Base-by-base conservation (phyloP, 257 asterid species). In the Catharanthus roseus region DNA sequence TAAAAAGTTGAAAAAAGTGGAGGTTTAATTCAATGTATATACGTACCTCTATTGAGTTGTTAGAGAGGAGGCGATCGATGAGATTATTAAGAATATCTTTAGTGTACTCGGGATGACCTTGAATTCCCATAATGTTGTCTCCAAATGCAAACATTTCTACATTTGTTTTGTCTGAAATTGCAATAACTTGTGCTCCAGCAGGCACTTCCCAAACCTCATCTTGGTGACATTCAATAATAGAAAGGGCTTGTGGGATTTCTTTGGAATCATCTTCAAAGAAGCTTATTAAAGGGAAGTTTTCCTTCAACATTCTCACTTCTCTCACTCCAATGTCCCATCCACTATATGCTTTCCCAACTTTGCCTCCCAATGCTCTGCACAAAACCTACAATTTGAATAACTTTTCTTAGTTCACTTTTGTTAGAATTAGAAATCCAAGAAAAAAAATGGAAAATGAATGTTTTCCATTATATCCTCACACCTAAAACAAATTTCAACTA, bases 291-390 rank as follows among this genome's bases (percentile, higher is more conserved):
- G 80, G 70, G 76, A 74, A 75, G 85, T 73, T 34, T 84, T 84
- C n/a, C 61, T 82, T 72, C 2, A 81, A 68, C 19, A 88, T 65
- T 23, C 58, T 78, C 72, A 88, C 80, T 65, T 84, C 73, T 62
- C 91, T 85, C 41, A 90, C 80, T 70, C 97, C 96, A 81, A 88
- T 69, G 19, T 90, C 97, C 96, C 97, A 90, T 12, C 97, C 97
- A 57, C 71, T 84, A 10, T 21, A 57, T 2, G 95, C 78, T 50
- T 79, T 82, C 31, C 76, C 87, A 73, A 90, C 87, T 79, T 77
- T 85, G 10, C 97, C 97, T 36, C 96, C 97, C 78, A 88, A 73
- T 67, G 93, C 93, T 75, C 89, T 79, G 41, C 93, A 49, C 55
- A 49, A 18, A 49, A 49, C 55, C 55, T 49, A 18, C 55, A 49